Percentiles rank a stretch among this genome's conserved stretches.
Evolutionary conservation across 2,329 filamentous ascomycete species (phyloP).

Genomic region (Chalara sp.): DNA sequence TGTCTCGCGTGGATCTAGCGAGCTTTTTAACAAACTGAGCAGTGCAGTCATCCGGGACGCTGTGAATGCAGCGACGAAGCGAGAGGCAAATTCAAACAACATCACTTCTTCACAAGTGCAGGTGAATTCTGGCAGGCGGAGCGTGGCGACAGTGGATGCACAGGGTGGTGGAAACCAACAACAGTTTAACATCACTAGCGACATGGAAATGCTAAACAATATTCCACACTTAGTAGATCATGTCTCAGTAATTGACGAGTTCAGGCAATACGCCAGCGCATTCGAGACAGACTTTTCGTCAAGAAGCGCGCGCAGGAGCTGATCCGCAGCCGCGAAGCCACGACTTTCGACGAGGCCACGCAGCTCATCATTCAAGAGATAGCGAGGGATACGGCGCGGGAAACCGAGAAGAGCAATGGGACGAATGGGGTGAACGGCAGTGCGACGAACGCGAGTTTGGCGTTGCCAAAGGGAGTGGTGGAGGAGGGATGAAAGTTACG

Average conservation of each 20-base stretch:
- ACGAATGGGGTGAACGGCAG: conserved; percentile 17
- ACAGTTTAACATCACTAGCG: too few relatives aligned
- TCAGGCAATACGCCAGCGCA: too few relatives aligned
- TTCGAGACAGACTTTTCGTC: too few relatives aligned
- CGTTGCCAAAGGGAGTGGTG: conserved; percentile 51
- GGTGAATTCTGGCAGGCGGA: too few relatives aligned
- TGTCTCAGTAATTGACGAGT: too few relatives aligned
- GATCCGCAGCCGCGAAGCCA: conserved; percentile 52
- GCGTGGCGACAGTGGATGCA: too few relatives aligned
- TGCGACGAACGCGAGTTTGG: conserved; percentile 34
- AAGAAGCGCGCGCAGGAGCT: conserved; percentile 53
- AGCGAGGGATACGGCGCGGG: conserved; percentile 15
- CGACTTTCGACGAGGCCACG: conserved; percentile 55
- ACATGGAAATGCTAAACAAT: too few relatives aligned
- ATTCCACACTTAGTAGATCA: too few relatives aligned
- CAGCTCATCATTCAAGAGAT: conserved; percentile 56
- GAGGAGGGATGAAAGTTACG: conserved; percentile 54
- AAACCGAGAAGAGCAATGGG: not conserved
- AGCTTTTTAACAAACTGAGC: conserved; percentile 36
- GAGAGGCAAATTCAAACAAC: too few relatives aligned
- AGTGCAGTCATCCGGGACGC: conserved; percentile 36
- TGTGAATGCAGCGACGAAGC: too few relatives aligned
- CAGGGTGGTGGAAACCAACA: too few relatives aligned
- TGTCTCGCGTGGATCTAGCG: conserved; percentile 32
- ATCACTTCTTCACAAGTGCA: too few relatives aligned